Conservation (phyloP, 1,139 yeast species). For the Arxiozyma slooffiae region DNA sequence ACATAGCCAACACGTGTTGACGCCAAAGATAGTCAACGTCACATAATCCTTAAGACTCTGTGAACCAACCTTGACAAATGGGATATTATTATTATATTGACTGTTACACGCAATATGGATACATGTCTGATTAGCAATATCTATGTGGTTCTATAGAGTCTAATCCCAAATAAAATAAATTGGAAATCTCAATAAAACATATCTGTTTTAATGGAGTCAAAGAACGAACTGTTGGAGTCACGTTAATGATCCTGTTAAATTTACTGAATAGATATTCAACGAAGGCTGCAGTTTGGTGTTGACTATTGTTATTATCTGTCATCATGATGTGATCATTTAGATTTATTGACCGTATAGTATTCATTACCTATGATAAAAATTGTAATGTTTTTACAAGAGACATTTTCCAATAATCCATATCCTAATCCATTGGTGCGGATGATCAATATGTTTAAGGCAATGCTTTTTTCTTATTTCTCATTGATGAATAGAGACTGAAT, state of each 20-base stretch:
- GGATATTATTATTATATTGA: slow-evolving; percentile 52
- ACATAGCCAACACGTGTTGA: slow-evolving; percentile 89
- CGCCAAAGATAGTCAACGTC: slow-evolving; percentile 74
- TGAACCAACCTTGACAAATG: slow-evolving; percentile 90
- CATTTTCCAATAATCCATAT: slow-evolving; percentile 79
- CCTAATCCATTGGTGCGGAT: slow-evolving; percentile 96
- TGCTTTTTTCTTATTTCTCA: too few species aligned
- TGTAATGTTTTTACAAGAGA: too few species aligned
- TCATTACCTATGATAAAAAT: slow-evolving; percentile 90
- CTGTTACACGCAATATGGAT: slow-evolving; percentile 49
- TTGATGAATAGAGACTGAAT: neutral
- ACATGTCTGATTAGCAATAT: slow-evolving; percentile 77
- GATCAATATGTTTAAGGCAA: slow-evolving; percentile 35
- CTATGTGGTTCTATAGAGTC: slow-evolving; percentile 87
- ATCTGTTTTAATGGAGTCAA: slow-evolving; percentile 63
- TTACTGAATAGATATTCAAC: slow-evolving; percentile 44
- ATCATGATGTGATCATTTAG: slow-evolving; percentile 85
- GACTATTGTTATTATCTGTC: slow-evolving; percentile 62
- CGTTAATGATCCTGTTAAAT: slow-evolving; percentile 29
- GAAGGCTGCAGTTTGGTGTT: slow-evolving; percentile 73
- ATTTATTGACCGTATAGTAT: slow-evolving; percentile 83
- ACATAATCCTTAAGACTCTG: slow-evolving; percentile 93
- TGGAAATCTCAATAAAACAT: slow-evolving; percentile 62
- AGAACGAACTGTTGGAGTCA: slow-evolving; percentile 52
- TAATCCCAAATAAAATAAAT: slow-evolving; percentile 73